Conservation (phyloP, 2,329 filamentous ascomycete species). For the Phaeosphaeriaceae sp. region DNA sequence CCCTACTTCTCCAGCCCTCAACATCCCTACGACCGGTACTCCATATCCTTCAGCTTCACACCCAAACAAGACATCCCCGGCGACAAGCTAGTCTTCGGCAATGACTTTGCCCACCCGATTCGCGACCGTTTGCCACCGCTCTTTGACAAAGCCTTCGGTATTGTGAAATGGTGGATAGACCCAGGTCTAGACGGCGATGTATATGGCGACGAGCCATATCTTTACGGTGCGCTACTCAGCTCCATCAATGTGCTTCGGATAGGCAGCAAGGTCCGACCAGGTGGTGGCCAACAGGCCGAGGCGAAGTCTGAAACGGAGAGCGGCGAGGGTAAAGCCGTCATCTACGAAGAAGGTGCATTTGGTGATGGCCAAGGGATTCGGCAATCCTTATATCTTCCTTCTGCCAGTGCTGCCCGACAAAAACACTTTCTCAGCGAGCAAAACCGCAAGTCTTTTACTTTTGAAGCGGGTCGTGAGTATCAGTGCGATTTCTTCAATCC, state of each 20-base stretch:
- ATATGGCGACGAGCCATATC: slow-evolving; percentile 82
- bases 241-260: slow-evolving; percentile 80
- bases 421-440: slow-evolving; percentile 66
- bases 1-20: slow-evolving; percentile 76
- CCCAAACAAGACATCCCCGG: slow-evolving; percentile 72
- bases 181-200: slow-evolving; percentile 89
- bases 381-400: slow-evolving; percentile 49
- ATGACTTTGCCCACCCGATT: slow-evolving; percentile 93
- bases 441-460: slow-evolving; percentile 63
- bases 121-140: slow-evolving; percentile 84
- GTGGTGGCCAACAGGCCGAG: slow-evolving; percentile 35
- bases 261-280: slow-evolving; percentile 53
- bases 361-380: slow-evolving; percentile 53
- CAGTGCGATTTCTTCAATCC: slow-evolving; percentile 84
- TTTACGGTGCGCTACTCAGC: slow-evolving; percentile 82
- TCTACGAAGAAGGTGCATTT: slow-evolving; percentile 60
- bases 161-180: slow-evolving; percentile 90
- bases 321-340: slow-evolving; percentile 62
- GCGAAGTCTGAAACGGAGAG: slow-evolving; percentile 61
- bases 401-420: slow-evolving; percentile 55
- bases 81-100: slow-evolving; percentile 84
- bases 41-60: slow-evolving; percentile 78
- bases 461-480: slow-evolving; percentile 68
- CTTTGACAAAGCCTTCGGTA: slow-evolving; percentile 81
- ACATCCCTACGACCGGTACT: slow-evolving; percentile 81